These are phyloP conservation scores for Takashimella tepidaria DNA, from an alignment of 1,284 basidiomycete genomes.

Conservation along the genomic window DNA sequence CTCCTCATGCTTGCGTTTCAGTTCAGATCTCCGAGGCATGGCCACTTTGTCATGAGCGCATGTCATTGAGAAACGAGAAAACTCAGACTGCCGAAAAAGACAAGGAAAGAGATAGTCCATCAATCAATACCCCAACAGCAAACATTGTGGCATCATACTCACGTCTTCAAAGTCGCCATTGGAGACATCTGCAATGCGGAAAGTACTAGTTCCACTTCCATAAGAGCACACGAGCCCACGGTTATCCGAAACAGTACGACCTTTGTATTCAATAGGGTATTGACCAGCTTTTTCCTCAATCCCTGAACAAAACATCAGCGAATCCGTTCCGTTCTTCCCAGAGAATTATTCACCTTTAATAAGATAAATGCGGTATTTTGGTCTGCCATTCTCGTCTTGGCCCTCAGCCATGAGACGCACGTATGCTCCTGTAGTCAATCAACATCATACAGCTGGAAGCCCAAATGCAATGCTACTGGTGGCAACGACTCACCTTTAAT, in stretches of 20 bases:
- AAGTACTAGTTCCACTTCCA: conserved; percentile 58
- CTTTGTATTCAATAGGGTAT: conserved; percentile 68
- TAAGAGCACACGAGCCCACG: conserved; percentile 65
- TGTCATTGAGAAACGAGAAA: conserved; percentile 56
- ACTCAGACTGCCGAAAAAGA: conserved; percentile 59
- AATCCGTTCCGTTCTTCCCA: no score
- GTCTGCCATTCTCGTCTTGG: conserved; percentile 52
- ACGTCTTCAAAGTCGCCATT: conserved; percentile 62
- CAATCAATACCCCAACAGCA: not conserved
- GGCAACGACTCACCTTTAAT: conserved; percentile 20
- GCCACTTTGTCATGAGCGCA: conserved; percentile 58
- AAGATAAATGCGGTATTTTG: conserved; percentile 79
- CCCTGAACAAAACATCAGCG: no score
- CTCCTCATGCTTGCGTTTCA: conserved; percentile 62
- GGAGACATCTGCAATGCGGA: conserved; percentile 74
- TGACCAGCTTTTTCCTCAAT: conserved; percentile 43
- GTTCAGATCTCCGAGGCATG: conserved; percentile 59
- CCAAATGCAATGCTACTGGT: no score
- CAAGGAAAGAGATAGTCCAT: no score
- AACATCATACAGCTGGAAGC: no score
- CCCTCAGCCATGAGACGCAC: conserved; percentile 68
- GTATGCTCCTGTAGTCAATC: conserved; percentile 66
- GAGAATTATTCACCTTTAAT: conserved; percentile 55
- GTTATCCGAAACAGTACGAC: conserved; percentile 50
- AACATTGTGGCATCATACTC: conserved; percentile 25